Evolutionary conservation across 257 asterid species (phyloP).

Genomic region (Lantana camara): DNA sequence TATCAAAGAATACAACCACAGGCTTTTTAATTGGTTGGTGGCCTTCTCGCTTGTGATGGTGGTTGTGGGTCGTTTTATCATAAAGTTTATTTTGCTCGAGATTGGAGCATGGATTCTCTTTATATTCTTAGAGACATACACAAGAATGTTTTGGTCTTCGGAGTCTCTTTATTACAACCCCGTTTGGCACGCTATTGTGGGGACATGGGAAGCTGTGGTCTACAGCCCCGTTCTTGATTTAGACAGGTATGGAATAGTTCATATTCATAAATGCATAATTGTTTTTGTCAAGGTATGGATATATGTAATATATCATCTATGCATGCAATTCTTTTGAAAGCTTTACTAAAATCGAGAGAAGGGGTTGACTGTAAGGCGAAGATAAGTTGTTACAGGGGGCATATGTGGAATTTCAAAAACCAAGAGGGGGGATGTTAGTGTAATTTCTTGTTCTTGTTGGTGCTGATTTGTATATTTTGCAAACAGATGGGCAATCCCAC

Average conservation of each 20-base stretch:
- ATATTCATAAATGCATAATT: no score
- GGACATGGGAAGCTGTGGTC: conserved; percentile 87
- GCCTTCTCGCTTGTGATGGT: conserved; percentile 95
- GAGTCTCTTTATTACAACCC: conserved; percentile 98
- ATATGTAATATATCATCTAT: no score
- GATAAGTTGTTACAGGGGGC: no score
- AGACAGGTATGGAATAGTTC: conserved; percentile 63
- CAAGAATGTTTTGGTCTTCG: conserved; percentile 95
- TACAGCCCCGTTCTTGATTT: conserved; percentile 94
- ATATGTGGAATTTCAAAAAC: background rate
- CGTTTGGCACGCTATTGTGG: conserved; percentile 81
- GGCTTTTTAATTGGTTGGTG: conserved; percentile 96
- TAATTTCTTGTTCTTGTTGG: background rate
- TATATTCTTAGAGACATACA: conserved; percentile 94
- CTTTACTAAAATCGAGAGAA: no score
- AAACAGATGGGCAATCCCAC: conserved; percentile 93
- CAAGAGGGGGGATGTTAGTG: background rate
- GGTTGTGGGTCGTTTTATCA: conserved; percentile 87
- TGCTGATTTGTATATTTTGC: conserved; percentile 8
- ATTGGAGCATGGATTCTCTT: conserved; percentile 95
- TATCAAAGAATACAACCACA: conserved; percentile 90
- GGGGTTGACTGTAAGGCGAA: no score
- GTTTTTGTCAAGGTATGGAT: no score
- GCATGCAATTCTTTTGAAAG: no score
- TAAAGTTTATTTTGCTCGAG: conserved; percentile 81